Conservation (phyloP, 139 green algal species). For the Tetratostichococcus sp. region DNA sequence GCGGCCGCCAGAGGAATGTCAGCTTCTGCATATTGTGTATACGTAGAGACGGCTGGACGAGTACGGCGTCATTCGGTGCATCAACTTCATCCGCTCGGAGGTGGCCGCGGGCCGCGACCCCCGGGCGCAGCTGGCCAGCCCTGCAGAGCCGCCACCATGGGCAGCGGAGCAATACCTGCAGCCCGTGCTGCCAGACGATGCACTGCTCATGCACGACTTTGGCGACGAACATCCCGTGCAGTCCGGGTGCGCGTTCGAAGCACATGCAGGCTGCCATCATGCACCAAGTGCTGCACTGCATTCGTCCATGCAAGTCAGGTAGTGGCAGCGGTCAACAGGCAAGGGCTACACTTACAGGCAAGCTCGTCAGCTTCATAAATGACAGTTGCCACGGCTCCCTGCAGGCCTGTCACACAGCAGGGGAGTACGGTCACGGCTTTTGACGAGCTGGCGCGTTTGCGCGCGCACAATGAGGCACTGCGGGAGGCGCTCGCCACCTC, state of each 20-base stretch:
- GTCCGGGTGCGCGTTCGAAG: neutral
- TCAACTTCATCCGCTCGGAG: slow-evolving; percentile 75
- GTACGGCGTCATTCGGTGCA: slow-evolving; percentile 66
- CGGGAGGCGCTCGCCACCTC: neutral
- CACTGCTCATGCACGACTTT: slow-evolving; percentile 76
- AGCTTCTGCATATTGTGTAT: no score
- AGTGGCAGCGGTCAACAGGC: no score
- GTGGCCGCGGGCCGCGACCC: slow-evolving; percentile 50
- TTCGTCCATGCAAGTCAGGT: no score
- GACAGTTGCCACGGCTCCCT: no score
- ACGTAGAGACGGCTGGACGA: slow-evolving; percentile 53
- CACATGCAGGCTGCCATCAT: no score
- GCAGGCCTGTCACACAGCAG: neutral
- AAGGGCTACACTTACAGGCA: no score
- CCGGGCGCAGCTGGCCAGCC: slow-evolving; percentile 15
- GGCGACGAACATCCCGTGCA: slow-evolving; percentile 24
- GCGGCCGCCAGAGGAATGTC: no score
- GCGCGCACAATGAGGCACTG: slow-evolving; percentile 29
- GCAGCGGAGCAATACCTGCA: slow-evolving; percentile 54
- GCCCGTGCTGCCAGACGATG: slow-evolving; percentile 65
- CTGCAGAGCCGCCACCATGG: slow-evolving; percentile 31
- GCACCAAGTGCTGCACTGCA: no score
- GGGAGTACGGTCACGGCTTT: neutral
- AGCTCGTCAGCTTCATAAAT: no score
- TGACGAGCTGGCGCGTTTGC: slow-evolving; percentile 13